Percentiles rank a stretch among this genome's conserved stretches.
Evolutionary conservation across 805 yeast genomes (phyloP).

Genomic region (Soucietia sequanensis): DNA sequence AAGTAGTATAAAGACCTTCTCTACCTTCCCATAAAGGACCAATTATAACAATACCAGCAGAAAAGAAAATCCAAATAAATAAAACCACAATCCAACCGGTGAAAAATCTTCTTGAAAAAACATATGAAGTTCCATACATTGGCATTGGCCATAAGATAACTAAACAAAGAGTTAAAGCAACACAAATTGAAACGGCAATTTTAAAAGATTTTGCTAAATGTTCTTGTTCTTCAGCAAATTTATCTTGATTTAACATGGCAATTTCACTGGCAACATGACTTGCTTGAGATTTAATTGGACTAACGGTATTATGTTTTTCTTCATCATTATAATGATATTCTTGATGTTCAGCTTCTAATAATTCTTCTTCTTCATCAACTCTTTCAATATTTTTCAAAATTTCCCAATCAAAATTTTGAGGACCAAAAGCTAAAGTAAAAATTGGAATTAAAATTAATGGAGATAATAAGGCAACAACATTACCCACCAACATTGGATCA

Average conservation of each 20-base stretch:
- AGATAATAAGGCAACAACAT: conserved; percentile 75
- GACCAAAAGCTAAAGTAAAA: conserved; percentile 60
- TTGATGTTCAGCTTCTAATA: conserved; percentile 39
- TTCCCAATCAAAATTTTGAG: conserved; percentile 75
- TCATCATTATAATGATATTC: conserved; percentile 18
- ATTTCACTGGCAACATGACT: conserved; percentile 40
- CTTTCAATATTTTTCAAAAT: conserved; percentile 57
- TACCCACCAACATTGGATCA: conserved; percentile 87
- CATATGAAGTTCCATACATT: conserved; percentile 78
- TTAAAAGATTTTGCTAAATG: conserved; percentile 57
- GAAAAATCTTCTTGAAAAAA: conserved; percentile 73
- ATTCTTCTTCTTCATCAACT: conserved; percentile 72
- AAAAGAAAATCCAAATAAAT: conserved; percentile 76
- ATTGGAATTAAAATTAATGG: conserved; percentile 68
- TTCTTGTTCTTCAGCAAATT: conserved; percentile 48
- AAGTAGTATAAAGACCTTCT: conserved; percentile 57
- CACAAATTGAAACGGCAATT: conserved; percentile 59
- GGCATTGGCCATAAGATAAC: conserved; percentile 92
- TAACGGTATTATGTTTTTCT: conserved; percentile 11
- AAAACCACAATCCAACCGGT: conserved; percentile 88
- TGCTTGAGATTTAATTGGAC: conserved; percentile 37
- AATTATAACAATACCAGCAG: conserved; percentile 60
- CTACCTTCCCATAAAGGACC: conserved; percentile 78
- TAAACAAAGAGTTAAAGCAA: conserved; percentile 58
- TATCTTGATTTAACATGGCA: conserved; percentile 22